Base-by-base conservation (phyloP, 1,284 basidiomycete genomes). In the Omphalotus olearius region DNA sequence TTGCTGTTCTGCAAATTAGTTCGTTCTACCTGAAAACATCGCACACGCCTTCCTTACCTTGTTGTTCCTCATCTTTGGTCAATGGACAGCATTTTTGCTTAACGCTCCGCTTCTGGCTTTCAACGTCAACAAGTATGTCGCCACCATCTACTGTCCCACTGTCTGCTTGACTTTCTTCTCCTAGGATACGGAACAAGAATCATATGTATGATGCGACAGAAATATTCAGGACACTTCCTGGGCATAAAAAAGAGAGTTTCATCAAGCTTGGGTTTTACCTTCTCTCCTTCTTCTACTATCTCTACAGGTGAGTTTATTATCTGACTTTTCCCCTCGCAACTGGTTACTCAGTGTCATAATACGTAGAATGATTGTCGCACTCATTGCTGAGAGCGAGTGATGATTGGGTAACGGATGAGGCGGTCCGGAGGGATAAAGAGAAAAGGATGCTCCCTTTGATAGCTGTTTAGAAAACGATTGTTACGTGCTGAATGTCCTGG, bases 141-240 rank as follows among this genome's bases (percentile, higher is more conserved):
- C 23, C 5, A 0, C 33, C 26, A 17, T 42, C 26, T 36, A n/a
- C 30, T 43, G 10, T 17, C 40, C n/a, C 3, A 16, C 23, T 14
- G 20, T 25, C 23, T 25, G 14, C n/a, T 9, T 33, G 7, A 13
- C 2, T 14, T 17, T 36, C n/a, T 51, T 46, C 30, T 23, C 28
- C 48, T 66, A 98, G 94, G 73, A 93, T 98, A 65, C 82, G 91
- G 64, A 87, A 87, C 69, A 94, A 94, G 65, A 90, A 90, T 64
- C 95, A 98, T 73, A 96, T 98, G 91, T 96, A 98, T 67, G 96
- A 99, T 69, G 96, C 96, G 49, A 99, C 97, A 28, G 97, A 99
- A 71, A 99, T 99, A 63, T 99, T 99, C 81, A 82, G 97, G 60
- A 96, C 96, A 56, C 73, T 99, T 43, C 84, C 88, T 14, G 84